Conservation (phyloP, 441 rosid species). For the Erodium texanum region DNA sequence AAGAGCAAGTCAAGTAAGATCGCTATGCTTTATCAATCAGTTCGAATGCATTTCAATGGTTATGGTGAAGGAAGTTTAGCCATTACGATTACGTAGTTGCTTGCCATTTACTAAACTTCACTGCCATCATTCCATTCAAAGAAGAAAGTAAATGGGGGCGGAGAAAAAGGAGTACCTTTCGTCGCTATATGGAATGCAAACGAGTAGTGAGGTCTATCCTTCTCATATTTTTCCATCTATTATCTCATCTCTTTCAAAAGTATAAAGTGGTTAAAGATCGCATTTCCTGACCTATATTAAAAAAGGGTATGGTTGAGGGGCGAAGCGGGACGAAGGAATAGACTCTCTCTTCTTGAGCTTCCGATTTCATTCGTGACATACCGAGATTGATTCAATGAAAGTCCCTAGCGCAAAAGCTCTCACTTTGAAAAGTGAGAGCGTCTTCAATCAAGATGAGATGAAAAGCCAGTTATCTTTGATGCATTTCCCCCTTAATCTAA, state of each 20-base stretch:
- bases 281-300: too few relatives aligned
- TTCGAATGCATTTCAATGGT: background rate
- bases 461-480: background rate
- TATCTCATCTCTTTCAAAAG: too few relatives aligned
- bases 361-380: background rate
- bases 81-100: background rate
- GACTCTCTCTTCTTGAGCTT: background rate
- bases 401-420: background rate
- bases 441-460: background rate
- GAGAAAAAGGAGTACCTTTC: background rate
- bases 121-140: conserved; percentile 4
- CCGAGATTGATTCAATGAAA: background rate
- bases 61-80: conserved; percentile 4
- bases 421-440: background rate
- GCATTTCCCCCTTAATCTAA: background rate
- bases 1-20: too few relatives aligned
- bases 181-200: background rate
- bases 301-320: too few relatives aligned
- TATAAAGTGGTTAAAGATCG: too few relatives aligned
- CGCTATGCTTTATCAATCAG: conserved; percentile 1
- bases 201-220: background rate
- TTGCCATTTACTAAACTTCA: too few relatives aligned
- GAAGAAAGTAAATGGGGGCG: conserved; percentile 1
- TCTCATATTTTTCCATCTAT: too few relatives aligned
- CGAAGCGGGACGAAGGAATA: too few relatives aligned